phyloP scores from a whole-genome alignment of 441 rosid species.

The Pelargonium exstipulatum region DNA sequence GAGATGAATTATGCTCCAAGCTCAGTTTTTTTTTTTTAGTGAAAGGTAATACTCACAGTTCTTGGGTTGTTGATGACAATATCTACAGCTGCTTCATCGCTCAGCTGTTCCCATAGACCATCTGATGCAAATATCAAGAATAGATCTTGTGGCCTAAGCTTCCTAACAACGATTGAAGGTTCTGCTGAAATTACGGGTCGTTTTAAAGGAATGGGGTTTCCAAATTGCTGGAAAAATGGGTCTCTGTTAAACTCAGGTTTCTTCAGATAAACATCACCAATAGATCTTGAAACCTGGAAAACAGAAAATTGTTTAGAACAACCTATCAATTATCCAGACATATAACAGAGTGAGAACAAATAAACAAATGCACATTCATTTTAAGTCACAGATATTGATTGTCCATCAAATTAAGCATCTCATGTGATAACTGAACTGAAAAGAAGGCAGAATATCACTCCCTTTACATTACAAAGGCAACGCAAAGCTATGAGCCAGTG shows the following conservation, averaged over 20 bases:
- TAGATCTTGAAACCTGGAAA: slow-evolving; percentile 35
- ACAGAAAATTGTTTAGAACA: slow-evolving; percentile 10
- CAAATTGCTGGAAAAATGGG: slow-evolving; percentile 25
- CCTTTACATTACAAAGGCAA: too few relatives aligned
- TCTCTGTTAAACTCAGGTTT: slow-evolving; percentile 33
- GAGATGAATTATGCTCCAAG: too few relatives aligned
- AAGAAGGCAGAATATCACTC: too few relatives aligned
- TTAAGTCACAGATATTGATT: too few relatives aligned
- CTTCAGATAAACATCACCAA: slow-evolving; percentile 39
- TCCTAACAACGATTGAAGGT: slow-evolving; percentile 29
- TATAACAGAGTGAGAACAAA: not conserved
- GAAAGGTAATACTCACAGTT: slow-evolving; percentile 22
- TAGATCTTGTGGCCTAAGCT: slow-evolving; percentile 30
- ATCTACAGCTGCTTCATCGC: slow-evolving; percentile 32
- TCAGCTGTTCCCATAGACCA: slow-evolving; percentile 41
- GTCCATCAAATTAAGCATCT: not conserved
- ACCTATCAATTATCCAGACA: not conserved
- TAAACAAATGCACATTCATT: not conserved
- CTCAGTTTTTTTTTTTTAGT: too few relatives aligned
- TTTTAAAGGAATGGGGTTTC: slow-evolving; percentile 27
- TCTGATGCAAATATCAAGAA: slow-evolving; percentile 26
- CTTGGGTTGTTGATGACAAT: slow-evolving; percentile 35
- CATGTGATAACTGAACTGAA: not conserved
- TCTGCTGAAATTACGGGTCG: slow-evolving; percentile 35
- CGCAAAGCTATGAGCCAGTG: too few relatives aligned